Evolutionary conservation across 2,329 filamentous ascomycete species (phyloP), one percentile per base, ranked within the genome.

Genomic region (Paraphoma chrysanthemicola): DNA sequence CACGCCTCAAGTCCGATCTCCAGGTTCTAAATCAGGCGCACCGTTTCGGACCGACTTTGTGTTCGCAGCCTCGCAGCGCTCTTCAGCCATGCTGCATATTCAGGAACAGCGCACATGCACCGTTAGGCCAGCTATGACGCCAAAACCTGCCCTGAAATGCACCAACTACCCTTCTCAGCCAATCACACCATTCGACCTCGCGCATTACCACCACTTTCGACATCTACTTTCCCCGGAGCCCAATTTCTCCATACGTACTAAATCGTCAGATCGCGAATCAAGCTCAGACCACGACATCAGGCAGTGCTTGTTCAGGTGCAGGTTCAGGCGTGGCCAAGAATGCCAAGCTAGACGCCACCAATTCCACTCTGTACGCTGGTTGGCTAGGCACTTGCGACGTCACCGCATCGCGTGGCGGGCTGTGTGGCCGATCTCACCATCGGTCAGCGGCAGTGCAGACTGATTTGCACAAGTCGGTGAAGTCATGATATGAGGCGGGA

Each of bases 341-440:
- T 56, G 58, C 60, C 57, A 64, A 68, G 62, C 46, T 17, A 45
- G 52, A 48, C 61, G 62, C 64, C 60, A 63, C 57, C 42, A 42
- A 57, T 56, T 29, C 53, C 44, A 33, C 49, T 44, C 46, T 56
- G 43, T 8, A 30, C 43, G 28, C 16, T 58, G 44, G 48, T 64
- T 64, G 65, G 62, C 53, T 23, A 28, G 43, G 44, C 29, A 29
- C 10, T 10, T 33, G 45, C 54, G 54, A 59, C 56, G 57, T 66
- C 57, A 63, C 51, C 41, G 41, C 39, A 54, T 56, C 45, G 42
- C 48, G 45, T 31, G 47, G 43, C 45, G 61, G 64, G 64, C 64
- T 65, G 60, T 65, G 64, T 51, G 51, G 53, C 44, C 33, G 59
- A 61, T 59, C 60, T 52, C 53, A 50, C 53, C 44, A 30, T 47